phyloP scores from a whole-genome alignment of 2,329 filamentous ascomycete genomes.

The Claviceps africana region DNA sequence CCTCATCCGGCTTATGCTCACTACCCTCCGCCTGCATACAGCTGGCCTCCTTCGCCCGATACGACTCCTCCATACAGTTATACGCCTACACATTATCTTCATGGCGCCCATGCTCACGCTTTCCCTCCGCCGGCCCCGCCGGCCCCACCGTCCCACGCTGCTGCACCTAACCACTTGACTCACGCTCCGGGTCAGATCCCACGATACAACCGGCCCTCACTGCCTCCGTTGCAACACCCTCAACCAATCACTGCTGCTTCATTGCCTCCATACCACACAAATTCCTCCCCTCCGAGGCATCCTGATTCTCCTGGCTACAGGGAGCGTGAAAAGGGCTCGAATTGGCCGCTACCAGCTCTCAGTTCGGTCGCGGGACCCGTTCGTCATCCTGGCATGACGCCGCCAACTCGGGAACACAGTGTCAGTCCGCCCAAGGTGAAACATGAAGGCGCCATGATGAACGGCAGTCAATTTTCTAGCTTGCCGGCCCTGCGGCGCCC shows the following conservation, averaged over 20 bases:
- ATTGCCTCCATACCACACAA: conserved; percentile 18
- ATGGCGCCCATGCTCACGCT: conserved; percentile 12
- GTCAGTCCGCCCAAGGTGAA: conserved; percentile 32
- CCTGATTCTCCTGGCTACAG: conserved; percentile 30
- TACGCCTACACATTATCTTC: conserved; percentile 23
- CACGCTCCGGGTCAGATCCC: conserved; percentile 5
- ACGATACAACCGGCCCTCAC: conserved; percentile 20
- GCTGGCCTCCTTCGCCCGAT: conserved; percentile 42
- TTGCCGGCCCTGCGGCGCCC: conserved; percentile 39
- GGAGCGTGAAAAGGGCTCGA: conserved; percentile 29
- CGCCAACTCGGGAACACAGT: conserved; percentile 32
- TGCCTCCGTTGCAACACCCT: conserved; percentile 22
- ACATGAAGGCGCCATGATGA: conserved; percentile 19
- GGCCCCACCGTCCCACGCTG: conserved; percentile 14
- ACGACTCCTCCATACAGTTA: conserved; percentile 42
- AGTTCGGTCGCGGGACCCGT: conserved; percentile 11
- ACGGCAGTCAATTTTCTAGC: conserved; percentile 26
- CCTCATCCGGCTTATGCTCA: conserved; percentile 22
- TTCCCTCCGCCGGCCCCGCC: conserved; percentile 11
- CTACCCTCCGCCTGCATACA: conserved; percentile 31
- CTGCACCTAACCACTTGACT: conserved; percentile 15
- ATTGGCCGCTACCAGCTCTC: conserved; percentile 31
- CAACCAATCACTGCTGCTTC: conserved; percentile 12
- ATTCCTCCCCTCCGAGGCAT: conserved; percentile 20
- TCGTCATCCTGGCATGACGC: conserved; percentile 20